Evolutionary conservation across 371 early-diverging fungal genomes (phyloP), one percentile per base, ranked within the genome.

Genomic region (Mortierella sp.): DNA sequence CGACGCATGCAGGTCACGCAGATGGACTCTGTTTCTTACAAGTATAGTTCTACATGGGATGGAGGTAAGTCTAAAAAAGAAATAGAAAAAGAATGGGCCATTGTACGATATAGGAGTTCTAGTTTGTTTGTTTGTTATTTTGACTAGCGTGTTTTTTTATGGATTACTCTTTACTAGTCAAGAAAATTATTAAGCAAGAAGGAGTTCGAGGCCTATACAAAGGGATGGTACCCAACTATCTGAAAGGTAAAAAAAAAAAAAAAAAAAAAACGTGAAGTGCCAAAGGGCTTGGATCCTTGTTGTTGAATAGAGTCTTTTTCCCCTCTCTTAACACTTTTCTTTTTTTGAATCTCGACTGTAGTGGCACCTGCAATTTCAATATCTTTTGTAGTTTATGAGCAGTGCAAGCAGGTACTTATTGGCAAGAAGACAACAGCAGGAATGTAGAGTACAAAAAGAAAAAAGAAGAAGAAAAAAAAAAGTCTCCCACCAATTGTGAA

Each of bases 1-100:
- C 86, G 96, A 51, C 86, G 94, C 52, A 91, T 96, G 89, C 96
- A 96, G 81, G 93, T 95, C 62, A 92, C 90, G n/a, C 91, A 93
- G 7, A 91, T 95, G 93, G 84, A 87, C 4, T 83, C 80, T 23
- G 86, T 92, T 56, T 84, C 84, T 44, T 93, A 92, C 81, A 88
- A 91, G 72, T 95, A 95, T 75, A 82, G 74, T 7, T 91, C 87
- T 46, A 94, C 95, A 14, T 91, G 90, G 89, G 90, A 95, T 71
- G 95, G 72, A 58, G 76, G 76, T 76, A 67, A n/a, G 62, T 30
- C 21, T 19, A n/a, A n/a, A n/a, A n/a, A n/a, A n/a, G n/a, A n/a
- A n/a, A n/a, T n/a, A n/a, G n/a, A n/a, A n/a, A n/a, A n/a, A n/a
- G n/a, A n/a, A n/a, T n/a, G n/a, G n/a, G n/a, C n/a, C n/a, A n/a